Evolutionary conservation across 2,329 filamentous ascomycete genomes (phyloP).

Genomic region (Venturia pyrina): DNA sequence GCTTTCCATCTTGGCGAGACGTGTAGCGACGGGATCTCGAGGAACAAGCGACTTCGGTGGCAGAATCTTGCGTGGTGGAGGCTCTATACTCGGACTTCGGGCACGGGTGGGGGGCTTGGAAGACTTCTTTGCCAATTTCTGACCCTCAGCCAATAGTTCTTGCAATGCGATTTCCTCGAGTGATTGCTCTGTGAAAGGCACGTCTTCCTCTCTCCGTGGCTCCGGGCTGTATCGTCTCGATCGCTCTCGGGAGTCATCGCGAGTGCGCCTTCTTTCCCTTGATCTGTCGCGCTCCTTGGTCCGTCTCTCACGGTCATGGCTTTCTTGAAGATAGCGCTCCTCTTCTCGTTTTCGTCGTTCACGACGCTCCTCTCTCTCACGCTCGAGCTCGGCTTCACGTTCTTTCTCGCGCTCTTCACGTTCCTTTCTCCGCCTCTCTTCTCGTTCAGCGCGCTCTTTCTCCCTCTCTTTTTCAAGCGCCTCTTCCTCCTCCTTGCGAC

Average conservation of each 20-base stretch:
- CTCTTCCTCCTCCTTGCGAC: constrained; percentile 38
- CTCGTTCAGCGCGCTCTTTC: constrained; percentile 22
- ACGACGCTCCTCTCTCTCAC: constrained; percentile 34
- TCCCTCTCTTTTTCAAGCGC: constrained; percentile 44
- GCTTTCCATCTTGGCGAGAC: constrained; percentile 19
- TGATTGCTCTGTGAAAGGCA: constrained; percentile 34
- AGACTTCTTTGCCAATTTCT: constrained; percentile 40
- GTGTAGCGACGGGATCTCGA: constrained; percentile 17
- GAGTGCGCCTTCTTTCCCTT: constrained; percentile 20
- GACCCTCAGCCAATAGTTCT: constrained; percentile 43
- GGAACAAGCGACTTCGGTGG: constrained; percentile 23
- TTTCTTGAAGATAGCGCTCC: constrained; percentile 31
- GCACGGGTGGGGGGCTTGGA: constrained; percentile 28
- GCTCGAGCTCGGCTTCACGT: constrained; percentile 39
- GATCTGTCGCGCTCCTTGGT: constrained; percentile 23
- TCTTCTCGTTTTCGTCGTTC: constrained; percentile 37
- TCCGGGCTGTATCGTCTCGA: constrained; percentile 5
- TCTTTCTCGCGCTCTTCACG: constrained; percentile 33
- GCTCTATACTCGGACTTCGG: constrained; percentile 29
- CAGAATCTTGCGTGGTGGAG: constrained; percentile 33
- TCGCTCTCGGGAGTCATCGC: constrained; percentile 11
- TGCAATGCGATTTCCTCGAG: constrained; percentile 46
- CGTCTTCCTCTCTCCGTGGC: constrained; percentile 1
- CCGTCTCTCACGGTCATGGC: constrained; percentile 23
- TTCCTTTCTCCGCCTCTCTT: constrained; percentile 21